Conservation (phyloP, 208 protist species). For the Acanthamoeba castellanii region DNA sequence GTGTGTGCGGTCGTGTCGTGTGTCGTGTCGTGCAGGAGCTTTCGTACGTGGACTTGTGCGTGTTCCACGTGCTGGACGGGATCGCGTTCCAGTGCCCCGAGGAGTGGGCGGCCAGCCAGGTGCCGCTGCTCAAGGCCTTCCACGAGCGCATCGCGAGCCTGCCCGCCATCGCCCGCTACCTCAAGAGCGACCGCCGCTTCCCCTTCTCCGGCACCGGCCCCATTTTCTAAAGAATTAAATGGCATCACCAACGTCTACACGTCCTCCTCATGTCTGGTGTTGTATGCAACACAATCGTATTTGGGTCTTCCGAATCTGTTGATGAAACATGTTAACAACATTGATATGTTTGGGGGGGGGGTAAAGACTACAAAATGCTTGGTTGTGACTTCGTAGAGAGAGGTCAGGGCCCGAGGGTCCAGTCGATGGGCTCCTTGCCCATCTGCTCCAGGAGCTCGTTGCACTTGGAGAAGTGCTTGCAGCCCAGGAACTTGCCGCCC, state of each 20-base stretch:
- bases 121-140: constrained; percentile 25
- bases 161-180: not conserved
- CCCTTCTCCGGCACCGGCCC: constrained; percentile 20
- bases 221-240: not conserved
- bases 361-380: too few species aligned
- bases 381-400: too few species aligned
- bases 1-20: too few species aligned
- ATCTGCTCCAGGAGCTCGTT: constrained; percentile 76
- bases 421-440: constrained; percentile 75
- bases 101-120: not conserved
- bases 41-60: constrained; percentile 20
- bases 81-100: constrained; percentile 38
- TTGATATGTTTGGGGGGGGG: too few species aligned
- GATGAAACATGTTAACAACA: too few species aligned
- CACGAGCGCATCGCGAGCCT: not conserved
- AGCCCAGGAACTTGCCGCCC: constrained; percentile 80
- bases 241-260: too few species aligned
- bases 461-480: constrained; percentile 83
- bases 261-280: too few species aligned
- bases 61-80: constrained; percentile 35
- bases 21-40: not conserved
- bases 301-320: too few species aligned
- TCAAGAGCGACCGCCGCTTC: not conserved
- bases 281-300: too few species aligned
- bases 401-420: constrained; percentile 56